Evolutionary conservation across 192 early-diverging fungal species (phyloP).

Genomic region (Coemansia sp.): DNA sequence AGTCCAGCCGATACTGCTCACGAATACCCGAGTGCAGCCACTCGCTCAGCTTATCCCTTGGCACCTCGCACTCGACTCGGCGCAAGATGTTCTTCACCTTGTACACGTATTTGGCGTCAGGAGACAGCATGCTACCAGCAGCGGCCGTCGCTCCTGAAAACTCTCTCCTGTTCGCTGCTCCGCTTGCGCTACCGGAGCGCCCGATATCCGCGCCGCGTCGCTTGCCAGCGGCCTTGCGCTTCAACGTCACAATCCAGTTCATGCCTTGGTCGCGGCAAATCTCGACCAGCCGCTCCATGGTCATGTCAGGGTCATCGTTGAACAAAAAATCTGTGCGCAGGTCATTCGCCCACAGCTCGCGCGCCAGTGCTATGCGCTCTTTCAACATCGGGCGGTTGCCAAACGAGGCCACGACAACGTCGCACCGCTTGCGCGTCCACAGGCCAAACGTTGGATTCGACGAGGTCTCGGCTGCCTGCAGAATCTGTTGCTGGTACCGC

Average conservation of each 20-base stretch:
- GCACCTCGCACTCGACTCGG: slow-evolving; percentile 72
- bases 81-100: slow-evolving; percentile 79
- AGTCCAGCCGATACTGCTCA: slow-evolving; percentile 68
- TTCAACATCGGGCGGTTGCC: slow-evolving; percentile 66
- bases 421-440: slow-evolving; percentile 68
- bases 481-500: slow-evolving; percentile 57
- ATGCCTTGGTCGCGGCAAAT: slow-evolving; percentile 70
- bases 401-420: slow-evolving; percentile 84
- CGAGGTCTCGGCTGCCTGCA: slow-evolving; percentile 19
- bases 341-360: slow-evolving; percentile 77
- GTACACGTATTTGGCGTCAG: slow-evolving; percentile 28
- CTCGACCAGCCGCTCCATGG: slow-evolving; percentile 64
- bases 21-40: slow-evolving; percentile 66
- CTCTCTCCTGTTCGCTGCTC: background rate
- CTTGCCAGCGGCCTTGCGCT: slow-evolving; percentile 31
- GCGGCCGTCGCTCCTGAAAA: too few relatives aligned
- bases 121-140: background rate
- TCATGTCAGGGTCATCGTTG: slow-evolving; percentile 70
- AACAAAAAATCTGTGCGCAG: slow-evolving; percentile 84
- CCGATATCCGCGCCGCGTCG: background rate
- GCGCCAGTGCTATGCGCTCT: slow-evolving; percentile 76
- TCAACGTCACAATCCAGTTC: slow-evolving; percentile 82
- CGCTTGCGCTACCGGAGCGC: background rate
- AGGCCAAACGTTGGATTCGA: slow-evolving; percentile 52
- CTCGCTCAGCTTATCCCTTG: slow-evolving; percentile 59